Base-by-base conservation (phyloP, 345 rosid genomes). In the Arabidopsis suecica region DNA sequence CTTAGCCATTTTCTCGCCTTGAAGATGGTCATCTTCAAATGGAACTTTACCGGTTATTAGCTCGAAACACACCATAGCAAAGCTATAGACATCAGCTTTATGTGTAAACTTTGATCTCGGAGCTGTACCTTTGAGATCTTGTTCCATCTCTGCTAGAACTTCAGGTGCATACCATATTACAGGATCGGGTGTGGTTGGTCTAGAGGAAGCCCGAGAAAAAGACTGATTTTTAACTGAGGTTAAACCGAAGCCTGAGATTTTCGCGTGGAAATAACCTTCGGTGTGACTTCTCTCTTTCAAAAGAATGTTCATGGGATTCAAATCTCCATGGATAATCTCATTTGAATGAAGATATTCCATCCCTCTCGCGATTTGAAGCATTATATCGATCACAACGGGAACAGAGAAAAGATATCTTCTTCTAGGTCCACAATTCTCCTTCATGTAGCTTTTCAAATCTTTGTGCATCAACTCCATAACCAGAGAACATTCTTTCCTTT, bases 71-170 rank as follows among this genome's bases (percentile, higher is more conserved):
- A 92, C 71, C 97, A 95, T 95, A 18, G 88, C 95, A 34, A 92
- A 95, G 79, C 99, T 95, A 76, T 95, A 95, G 9, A 90, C 91
- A 72, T 95, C 99, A 22, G 97, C 93, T 73, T 95, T 95, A 78
- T 89, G 87, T 0, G 92, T 79, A 82, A 78, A 83, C 86, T 86
- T 92, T 0, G 66, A 59, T 37, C 6, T 57, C 9, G 83, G 68
- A 16, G 61, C 3, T 28, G 61, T 47, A 36, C 67, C 75, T 72
- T 76, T 81, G 23, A 61, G 66, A 71, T 49, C 67, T 65, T 79
- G 67, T 68, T 87, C 90, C 78, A 78, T 82, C 71, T 87, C 93
- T 1, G 86, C 71, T 42, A 95, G 72, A 54, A 92, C 91, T 64
- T 95, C 99, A 0, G 99, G 97, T 18, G 97, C 97, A 71, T 83